Evolutionary conservation across 176 grass and related monocot species (phyloP).

Genomic region (Tuctoria greenei): DNA sequence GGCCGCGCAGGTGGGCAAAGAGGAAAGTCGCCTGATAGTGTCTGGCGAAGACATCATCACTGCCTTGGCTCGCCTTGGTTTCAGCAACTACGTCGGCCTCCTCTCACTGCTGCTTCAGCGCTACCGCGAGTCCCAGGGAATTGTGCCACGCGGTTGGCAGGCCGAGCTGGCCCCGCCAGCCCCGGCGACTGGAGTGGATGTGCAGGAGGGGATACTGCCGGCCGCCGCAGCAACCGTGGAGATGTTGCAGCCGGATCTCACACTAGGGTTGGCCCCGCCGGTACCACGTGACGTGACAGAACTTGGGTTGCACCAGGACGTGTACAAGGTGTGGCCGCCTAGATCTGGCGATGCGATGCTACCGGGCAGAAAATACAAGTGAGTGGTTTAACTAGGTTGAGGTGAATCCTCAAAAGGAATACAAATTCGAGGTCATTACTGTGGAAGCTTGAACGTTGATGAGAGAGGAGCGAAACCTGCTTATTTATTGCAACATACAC

Average conservation of each 20-base stretch:
- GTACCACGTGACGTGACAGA: too few relatives aligned
- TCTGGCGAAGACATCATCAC: slow-evolving; percentile 22
- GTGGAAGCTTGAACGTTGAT: too few relatives aligned
- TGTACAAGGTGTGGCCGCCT: neutral
- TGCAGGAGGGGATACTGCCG: neutral
- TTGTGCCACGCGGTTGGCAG: too few relatives aligned
- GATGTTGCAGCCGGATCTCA: too few relatives aligned
- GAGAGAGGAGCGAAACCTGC: too few relatives aligned
- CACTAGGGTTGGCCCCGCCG: too few relatives aligned
- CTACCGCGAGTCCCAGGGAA: slow-evolving; percentile 20
- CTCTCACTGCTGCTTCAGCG: slow-evolving; percentile 7
- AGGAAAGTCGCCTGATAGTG: neutral
- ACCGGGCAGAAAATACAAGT: neutral
- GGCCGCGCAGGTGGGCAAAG: neutral
- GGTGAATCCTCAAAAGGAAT: too few relatives aligned
- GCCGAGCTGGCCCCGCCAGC: neutral
- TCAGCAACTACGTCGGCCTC: slow-evolving; percentile 18
- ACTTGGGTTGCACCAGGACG: neutral
- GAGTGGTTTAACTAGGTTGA: too few relatives aligned
- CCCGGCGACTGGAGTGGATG: neutral
- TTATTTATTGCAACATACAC: too few relatives aligned
- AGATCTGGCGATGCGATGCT: neutral
- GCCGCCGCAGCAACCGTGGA: too few relatives aligned
- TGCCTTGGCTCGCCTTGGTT: slow-evolving; percentile 16
- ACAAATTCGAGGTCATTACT: too few relatives aligned